Base-by-base conservation (phyloP, 192 early-diverging fungal species). In the Funneliformis geosporum region DNA sequence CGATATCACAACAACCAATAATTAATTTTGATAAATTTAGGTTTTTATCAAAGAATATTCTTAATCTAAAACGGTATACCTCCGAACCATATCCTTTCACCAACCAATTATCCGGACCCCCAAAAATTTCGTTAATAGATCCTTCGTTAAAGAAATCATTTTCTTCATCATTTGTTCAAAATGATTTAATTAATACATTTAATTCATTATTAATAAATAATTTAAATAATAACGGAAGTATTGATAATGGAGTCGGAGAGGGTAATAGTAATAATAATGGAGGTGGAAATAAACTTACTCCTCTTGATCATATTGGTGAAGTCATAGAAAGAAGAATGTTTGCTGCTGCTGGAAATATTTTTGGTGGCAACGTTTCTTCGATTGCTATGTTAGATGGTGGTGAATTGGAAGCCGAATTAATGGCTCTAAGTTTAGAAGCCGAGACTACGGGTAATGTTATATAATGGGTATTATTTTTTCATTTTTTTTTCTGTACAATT, bases 11-110 rank as follows among this genome's bases (percentile, higher is more conserved):
- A 44, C 14, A 42, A 9, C 73, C 64, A 39, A 21, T 87, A 11
- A 78, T 88, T 43, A 88, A 88, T 40, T 87, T 90, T 79, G 83
- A 85, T 47, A 90, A 88, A 69, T 88, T 88, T 75, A 72, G 83
- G 7, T 79, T 74, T 4, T 60, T 88, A 33, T 73, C 82, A 8
- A 82, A 83, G 28, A 85, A 85, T 62, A 80, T 85, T 16, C 79
- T 80, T 55, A 82, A 85, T 12, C 65, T 77, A 8, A 66, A 42
- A 38, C 21, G 18, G 16, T 66, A 43, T 46, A 66, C 75, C 25
- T 64, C 62, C 16, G 55, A 65, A 77, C 10, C 21, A 25, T 77
- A 77, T 77, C n/a, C 60, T 46, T 77, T 77, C 18, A 25, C 14
- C 38, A 60, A 46, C 47, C 70, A 72, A 72, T 72, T 72, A 72